Conservation (phyloP, 2,329 filamentous ascomycete species). For the Emergomyces pasteurianus region DNA sequence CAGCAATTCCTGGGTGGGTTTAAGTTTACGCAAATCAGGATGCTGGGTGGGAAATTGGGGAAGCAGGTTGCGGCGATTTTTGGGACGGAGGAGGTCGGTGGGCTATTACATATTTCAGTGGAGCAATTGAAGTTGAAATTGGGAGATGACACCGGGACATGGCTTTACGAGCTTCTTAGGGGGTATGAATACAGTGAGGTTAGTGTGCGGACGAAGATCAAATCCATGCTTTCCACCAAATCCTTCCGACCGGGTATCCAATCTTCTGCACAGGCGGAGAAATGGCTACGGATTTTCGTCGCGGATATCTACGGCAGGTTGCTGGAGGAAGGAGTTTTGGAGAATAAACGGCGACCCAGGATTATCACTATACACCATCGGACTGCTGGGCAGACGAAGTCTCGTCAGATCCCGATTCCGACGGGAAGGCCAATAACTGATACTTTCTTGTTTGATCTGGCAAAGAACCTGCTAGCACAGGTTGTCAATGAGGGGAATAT, state of each 20-base stretch:
- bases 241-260: slow-evolving; percentile 81
- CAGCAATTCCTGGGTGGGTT: slow-evolving; percentile 67
- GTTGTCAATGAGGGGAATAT: slow-evolving; percentile 64
- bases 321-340: slow-evolving; percentile 78
- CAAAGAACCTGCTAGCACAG: slow-evolving; percentile 64
- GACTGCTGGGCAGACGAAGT: slow-evolving; percentile 56
- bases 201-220: slow-evolving; percentile 82
- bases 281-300: slow-evolving; percentile 83
- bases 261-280: slow-evolving; percentile 61
- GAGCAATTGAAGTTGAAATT: slow-evolving; percentile 67
- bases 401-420: slow-evolving; percentile 65
- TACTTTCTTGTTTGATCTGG: slow-evolving; percentile 57
- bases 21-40: slow-evolving; percentile 91
- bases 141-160: slow-evolving; percentile 71
- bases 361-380: slow-evolving; percentile 77
- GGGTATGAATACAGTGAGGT: slow-evolving; percentile 83
- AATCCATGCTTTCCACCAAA: slow-evolving; percentile 94
- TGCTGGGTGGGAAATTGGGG: slow-evolving; percentile 88
- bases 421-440: slow-evolving; percentile 64
- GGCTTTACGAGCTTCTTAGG: slow-evolving; percentile 74
- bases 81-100: slow-evolving; percentile 64
- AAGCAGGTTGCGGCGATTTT: slow-evolving; percentile 75
- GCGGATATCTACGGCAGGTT: slow-evolving; percentile 84
- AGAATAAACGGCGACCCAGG: slow-evolving; percentile 75
- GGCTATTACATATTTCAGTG: slow-evolving; percentile 59